Conservation (phyloP, 2,329 filamentous ascomycete species). For the Colletotrichum phormii region DNA sequence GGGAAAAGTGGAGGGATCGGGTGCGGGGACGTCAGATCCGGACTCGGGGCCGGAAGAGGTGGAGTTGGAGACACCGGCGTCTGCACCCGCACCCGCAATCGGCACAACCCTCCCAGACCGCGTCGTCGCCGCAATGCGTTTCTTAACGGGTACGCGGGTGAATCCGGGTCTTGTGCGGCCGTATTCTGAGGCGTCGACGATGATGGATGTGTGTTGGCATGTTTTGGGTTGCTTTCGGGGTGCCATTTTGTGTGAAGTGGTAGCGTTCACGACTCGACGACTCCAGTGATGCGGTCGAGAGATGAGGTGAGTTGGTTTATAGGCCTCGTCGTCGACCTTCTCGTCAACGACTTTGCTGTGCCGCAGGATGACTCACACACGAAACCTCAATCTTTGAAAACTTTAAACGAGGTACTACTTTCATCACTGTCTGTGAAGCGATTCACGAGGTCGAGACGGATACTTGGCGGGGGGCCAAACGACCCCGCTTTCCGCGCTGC, state of each 20-base stretch:
- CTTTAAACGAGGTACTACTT: too few relatives aligned
- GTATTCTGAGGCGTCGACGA: constrained; percentile 11
- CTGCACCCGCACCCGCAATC: too few relatives aligned
- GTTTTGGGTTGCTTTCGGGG: constrained; percentile 5
- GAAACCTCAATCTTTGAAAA: neutral
- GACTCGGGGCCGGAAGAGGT: constrained; percentile 11
- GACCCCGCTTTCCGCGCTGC: constrained; percentile 22
- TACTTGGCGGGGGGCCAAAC: neutral
- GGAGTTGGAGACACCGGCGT: neutral
- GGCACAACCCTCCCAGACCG: constrained; percentile 41
- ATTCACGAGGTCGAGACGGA: neutral
- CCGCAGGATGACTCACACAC: neutral
- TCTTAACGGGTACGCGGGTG: constrained; percentile 41
- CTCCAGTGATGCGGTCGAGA: too few relatives aligned
- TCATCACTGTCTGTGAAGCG: neutral
- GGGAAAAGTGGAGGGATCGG: constrained; percentile 58
- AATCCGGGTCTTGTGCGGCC: constrained; percentile 40
- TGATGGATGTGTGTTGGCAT: constrained; percentile 16
- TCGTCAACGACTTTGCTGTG: neutral
- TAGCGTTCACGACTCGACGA: neutral
- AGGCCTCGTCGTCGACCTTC: neutral
- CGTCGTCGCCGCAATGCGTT: constrained; percentile 45
- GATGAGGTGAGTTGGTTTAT: neutral
- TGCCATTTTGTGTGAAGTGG: constrained; percentile 3
- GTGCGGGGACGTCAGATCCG: constrained; percentile 10